phyloP scores from a whole-genome alignment of 805 yeast genomes.

The Candida orba region DNA sequence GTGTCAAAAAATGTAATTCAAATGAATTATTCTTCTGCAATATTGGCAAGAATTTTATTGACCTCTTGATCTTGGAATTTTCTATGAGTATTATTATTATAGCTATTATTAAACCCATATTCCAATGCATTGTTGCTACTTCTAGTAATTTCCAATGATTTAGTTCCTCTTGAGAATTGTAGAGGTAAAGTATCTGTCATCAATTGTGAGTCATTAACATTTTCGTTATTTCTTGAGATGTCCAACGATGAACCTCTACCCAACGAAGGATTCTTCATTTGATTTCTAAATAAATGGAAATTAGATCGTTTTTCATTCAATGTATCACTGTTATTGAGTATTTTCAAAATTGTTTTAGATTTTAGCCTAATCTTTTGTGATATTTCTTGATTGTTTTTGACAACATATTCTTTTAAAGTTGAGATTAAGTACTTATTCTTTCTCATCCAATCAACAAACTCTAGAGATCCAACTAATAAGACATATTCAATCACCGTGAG shows the following conservation, averaged over 20 bases:
- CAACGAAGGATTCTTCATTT: slow-evolving; percentile 35
- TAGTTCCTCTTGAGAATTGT: slow-evolving; percentile 13
- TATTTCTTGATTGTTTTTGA: slow-evolving; percentile 21
- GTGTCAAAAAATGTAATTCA: no score
- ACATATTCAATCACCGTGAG: slow-evolving; percentile 45
- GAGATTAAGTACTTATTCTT: slow-evolving; percentile 30
- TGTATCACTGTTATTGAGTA: slow-evolving; percentile 26
- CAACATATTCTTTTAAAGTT: slow-evolving; percentile 24
- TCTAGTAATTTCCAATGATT: slow-evolving; percentile 15
- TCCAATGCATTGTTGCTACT: no score
- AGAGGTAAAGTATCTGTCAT: slow-evolving; percentile 1
- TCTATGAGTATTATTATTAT: no score
- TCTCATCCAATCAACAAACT: slow-evolving; percentile 41
- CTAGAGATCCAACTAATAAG: slow-evolving; percentile 46
- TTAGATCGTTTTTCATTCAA: slow-evolving; percentile 34
- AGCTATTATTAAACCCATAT: no score
- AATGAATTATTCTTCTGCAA: slow-evolving; percentile 15
- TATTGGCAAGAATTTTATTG: slow-evolving; percentile 13
- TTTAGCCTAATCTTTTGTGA: slow-evolving; percentile 32
- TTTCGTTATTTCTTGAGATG: slow-evolving; percentile 12
- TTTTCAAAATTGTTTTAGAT: slow-evolving; percentile 27
- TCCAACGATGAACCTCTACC: slow-evolving; percentile 23
- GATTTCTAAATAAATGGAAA: slow-evolving; percentile 33
- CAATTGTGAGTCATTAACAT: neutral
- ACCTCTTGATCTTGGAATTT: no score